phyloP scores from a whole-genome alignment of 2,329 filamentous ascomycete species.

The Colletotrichum theobromicola region DNA sequence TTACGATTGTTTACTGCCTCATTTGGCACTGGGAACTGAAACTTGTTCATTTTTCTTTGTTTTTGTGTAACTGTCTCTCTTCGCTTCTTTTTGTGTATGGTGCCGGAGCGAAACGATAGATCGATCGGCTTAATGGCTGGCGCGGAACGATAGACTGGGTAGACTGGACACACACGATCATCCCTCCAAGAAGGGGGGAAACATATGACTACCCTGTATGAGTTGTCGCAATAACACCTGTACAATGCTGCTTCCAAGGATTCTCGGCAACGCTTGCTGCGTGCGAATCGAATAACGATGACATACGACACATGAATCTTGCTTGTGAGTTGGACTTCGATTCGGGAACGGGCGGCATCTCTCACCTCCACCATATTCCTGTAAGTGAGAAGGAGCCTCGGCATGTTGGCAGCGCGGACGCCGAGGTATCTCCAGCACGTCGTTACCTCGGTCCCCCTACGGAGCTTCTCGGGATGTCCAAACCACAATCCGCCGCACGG shows the following conservation, averaged over 20 bases:
- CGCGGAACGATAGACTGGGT: conserved; percentile 18
- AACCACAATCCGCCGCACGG: neutral
- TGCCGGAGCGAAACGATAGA: conserved; percentile 21
- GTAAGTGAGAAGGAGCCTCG: neutral
- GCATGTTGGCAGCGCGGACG: neutral
- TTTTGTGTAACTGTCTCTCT: neutral
- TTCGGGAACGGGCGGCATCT: neutral
- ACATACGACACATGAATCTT: neutral
- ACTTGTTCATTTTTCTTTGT: conserved; percentile 5
- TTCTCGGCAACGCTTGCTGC: neutral
- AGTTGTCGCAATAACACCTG: conserved; percentile 22
- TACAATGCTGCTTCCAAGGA: conserved; percentile 15
- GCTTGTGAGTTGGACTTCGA: neutral
- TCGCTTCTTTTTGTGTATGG: conserved; percentile 9
- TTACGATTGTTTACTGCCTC: neutral
- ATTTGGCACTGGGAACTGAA: neutral
- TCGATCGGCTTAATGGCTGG: conserved; percentile 21
- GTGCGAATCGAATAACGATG: conserved; percentile 11
- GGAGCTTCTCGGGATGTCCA: neutral
- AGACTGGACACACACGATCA: conserved; percentile 13
- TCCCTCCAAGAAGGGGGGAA: neutral
- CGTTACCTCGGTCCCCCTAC: neutral
- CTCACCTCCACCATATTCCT: neutral
- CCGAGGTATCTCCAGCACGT: neutral
- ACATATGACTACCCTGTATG: conserved; percentile 15